Evolutionary conservation across 441 rosid species (phyloP).

Genomic region (Mallotus repandus): DNA sequence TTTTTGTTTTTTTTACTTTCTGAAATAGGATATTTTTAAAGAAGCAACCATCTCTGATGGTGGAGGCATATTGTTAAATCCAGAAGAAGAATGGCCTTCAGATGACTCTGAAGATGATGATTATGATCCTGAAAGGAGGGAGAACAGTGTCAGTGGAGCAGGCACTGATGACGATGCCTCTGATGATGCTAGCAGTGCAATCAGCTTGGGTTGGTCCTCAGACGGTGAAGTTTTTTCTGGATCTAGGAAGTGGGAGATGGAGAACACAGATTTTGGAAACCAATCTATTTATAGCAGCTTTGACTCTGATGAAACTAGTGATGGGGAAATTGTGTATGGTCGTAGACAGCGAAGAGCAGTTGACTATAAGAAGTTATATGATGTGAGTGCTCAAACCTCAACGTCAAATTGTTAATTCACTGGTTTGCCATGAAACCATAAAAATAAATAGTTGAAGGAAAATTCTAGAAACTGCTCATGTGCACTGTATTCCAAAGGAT

Average conservation of each 20-base stretch:
- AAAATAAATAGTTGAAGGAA: background rate
- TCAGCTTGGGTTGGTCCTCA: constrained; percentile 81
- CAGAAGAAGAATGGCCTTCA: constrained; percentile 89
- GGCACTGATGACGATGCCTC: constrained; percentile 51
- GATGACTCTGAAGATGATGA: constrained; percentile 96
- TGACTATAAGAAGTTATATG: constrained; percentile 82
- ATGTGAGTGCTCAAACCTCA: constrained; percentile 49
- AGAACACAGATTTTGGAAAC: constrained; percentile 31
- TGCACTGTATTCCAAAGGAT: background rate
- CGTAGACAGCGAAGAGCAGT: constrained; percentile 79
- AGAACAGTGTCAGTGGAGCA: constrained; percentile 45
- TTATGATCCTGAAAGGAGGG: constrained; percentile 79
- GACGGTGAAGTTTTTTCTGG: constrained; percentile 58
- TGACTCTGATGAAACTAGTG: constrained; percentile 60
- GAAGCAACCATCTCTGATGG: constrained; percentile 73
- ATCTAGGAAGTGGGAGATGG: constrained; percentile 43
- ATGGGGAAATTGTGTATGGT: constrained; percentile 61
- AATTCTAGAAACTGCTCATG: background rate
- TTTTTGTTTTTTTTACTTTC: background rate
- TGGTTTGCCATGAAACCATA: background rate
- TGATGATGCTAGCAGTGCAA: constrained; percentile 46
- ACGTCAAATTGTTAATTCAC: background rate
- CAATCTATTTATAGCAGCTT: constrained; percentile 39
- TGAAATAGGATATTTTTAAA: constrained; percentile 72
- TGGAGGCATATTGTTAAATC: constrained; percentile 49